A percentile compares a stretch with the other conserved stretches of the same genome.
These are phyloP conservation scores for Seiridium cupressi DNA, from an alignment of 2,329 filamentous ascomycete species.

Conservation along the genomic window DNA sequence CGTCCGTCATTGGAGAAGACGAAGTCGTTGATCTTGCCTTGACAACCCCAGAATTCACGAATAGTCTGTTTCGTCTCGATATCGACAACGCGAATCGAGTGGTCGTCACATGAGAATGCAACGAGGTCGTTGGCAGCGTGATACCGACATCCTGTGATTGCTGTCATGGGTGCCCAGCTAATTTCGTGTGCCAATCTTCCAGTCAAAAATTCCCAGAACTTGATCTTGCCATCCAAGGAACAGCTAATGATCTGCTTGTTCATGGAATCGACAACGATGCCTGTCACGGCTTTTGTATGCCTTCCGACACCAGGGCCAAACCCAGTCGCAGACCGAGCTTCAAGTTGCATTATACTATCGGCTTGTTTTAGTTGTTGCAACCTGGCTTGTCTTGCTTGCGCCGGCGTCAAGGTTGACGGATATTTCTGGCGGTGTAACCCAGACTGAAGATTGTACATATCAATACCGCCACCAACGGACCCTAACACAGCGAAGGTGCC, in stretches of 20 bases:
- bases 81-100: conserved; percentile 85
- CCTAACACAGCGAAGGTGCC: conserved; percentile 92
- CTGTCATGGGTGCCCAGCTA: conserved; percentile 76
- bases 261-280: conserved; percentile 82
- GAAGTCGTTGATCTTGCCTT: conserved; percentile 72
- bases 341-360: conserved; percentile 55
- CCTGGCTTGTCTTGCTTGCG: conserved; percentile 75
- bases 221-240: conserved; percentile 85
- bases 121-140: conserved; percentile 82
- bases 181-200: conserved; percentile 78
- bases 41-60: conserved; percentile 85
- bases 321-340: conserved; percentile 39
- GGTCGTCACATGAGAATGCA: conserved; percentile 85
- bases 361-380: conserved; percentile 60
- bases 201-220: conserved; percentile 95
- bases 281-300: conserved; percentile 81
- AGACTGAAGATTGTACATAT: conserved; percentile 97
- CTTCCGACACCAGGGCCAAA: conserved; percentile 61
- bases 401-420: conserved; percentile 73
- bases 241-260: conserved; percentile 86
- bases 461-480: conserved; percentile 77
- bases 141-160: conserved; percentile 75
- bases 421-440: conserved; percentile 86
- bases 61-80: conserved; percentile 88
- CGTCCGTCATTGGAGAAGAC: conserved; percentile 90